Evolutionary conservation across 129 eudicot genomes (phyloP), one percentile per base, ranked within the genome.

Genomic region (Flaveria sonorensis): DNA sequence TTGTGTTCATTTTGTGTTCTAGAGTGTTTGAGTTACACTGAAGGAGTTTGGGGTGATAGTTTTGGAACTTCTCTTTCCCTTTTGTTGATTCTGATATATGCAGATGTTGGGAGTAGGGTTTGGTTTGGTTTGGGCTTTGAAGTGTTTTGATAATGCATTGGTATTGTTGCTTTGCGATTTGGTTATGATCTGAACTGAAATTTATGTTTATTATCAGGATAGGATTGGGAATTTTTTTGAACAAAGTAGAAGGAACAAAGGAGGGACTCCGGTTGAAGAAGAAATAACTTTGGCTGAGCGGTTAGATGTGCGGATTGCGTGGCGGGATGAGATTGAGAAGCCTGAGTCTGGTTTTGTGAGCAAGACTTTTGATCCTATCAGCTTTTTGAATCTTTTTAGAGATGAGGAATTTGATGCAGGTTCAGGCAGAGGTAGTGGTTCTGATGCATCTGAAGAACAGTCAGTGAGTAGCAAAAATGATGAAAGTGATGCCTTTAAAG

Each of bases 291-390:
- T 93, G 85, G 85, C 88, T 43, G 89, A 86, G 81, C 77, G 84
- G 19, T 80, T 93, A 65, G 84, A 90, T 75, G 82, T 87, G 70
- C 72, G 78, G 73, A 84, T 93, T 73, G 1, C 75, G 63, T 93
- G 95, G 95, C 85, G 82, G 23, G 82, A 84, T 85, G 89, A 87
- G 77, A 43, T 68, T 32, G 89, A 84, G 72, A 80, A 76, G 40
- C 64, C 76, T 64, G 91, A 81, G 57, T 61, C 52, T 55, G 72
- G 45, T 78, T 52, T 56, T 50, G 67, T 73, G 14, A 76, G 56
- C 72, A 73, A 77, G 81, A 26, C 68, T 10, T 56, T 73, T 28
- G 84, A 81, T 24, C 74, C 66, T 63, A 86, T 77, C 21, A 70
- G 73, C 32, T 76, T 71, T 63, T 76, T 80, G 75, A 59, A 73